Evolutionary conservation across 1,284 basidiomycete species (phyloP), one percentile per base, ranked within the genome.

Genomic region (Apiotrichum domesticum): DNA sequence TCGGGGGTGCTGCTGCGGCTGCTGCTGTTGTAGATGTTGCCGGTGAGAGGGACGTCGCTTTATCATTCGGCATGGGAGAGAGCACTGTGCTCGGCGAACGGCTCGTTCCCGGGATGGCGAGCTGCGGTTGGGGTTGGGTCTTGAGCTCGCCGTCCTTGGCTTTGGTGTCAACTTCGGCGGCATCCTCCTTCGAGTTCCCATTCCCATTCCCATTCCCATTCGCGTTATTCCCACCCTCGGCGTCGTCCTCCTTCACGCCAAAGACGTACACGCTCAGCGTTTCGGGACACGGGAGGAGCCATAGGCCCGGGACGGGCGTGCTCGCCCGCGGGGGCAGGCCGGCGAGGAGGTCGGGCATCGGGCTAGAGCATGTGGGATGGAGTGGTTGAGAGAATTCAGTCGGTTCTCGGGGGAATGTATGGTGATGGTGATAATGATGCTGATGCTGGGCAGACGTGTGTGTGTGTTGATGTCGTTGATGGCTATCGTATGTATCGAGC

Each of bases 261-360:
- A 55, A 62, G 32, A 62, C 52, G 39, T 55, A 53, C 10, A 68
- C 56, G 35, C 62, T 51, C 48, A 71, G 54, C 34, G 46, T 40
- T 0, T 59, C 41, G 8, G 69, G 67, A 4, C 66, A 59, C 35
- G 65, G 59, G 32, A 71, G 52, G 33, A 67, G 55, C 68, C 69
- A 69, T 29, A 58, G 52, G 7, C 63, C 66, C 15, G 65, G 66
- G 10, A 68, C 50, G 0, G 58, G 49, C 2, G 67, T 66, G 13
- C 51, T 51, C 3, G 65, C 58, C 9, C 59, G 57, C 21, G 59
- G 57, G 14, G 51, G 42, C 42, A 54, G 56, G 35, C 62, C 62
- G 5, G 56, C 51, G 15, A 63, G 59, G 29, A 63, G 53, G 48
- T 61, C 58, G 21, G 47, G 35, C 47, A 49, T 49, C 15, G 37